Base-by-base conservation (phyloP, 306 rosid genomes). In the Hippophae tibetana region DNA sequence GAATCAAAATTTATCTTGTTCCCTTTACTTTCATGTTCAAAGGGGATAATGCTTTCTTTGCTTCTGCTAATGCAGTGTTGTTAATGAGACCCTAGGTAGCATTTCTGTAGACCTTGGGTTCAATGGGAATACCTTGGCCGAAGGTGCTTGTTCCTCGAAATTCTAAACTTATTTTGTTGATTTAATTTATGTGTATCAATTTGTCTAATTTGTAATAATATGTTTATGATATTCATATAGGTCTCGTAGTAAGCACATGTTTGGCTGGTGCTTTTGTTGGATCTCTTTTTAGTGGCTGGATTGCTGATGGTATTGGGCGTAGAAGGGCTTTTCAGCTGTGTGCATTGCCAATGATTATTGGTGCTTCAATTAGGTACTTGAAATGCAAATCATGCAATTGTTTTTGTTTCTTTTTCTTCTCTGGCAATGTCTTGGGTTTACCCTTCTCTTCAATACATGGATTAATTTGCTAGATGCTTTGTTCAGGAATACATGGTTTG, bases 211-310 rank as follows among this genome's bases (percentile, higher is more conserved):
- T 56, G 9, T 18, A 56, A 46, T 43, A 41, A 58, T 42, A 31
- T 72, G 49, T 53, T 69, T 42, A 31, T 31, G 38, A 31, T 83
- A 56, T 73, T 63, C 49, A 72, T 76, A 73, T 65, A 89, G 94
- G 96, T 81, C 89, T 89, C 47, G 96, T 85, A 18, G 96, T 89
- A 70, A 89, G 96, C 77, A 77, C 78, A n/a, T 85, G 96, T 69
- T 71, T 89, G 77, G 96, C 88, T 57, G 90, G 83, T 31, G 94
- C 96, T 61, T 85, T 89, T 77, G 47, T 76, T 73, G 96, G 96
- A 67, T 89, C 90, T 56, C 54, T 85, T 57, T 77, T 89, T 60
- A 85, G 94, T 48, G 94, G 96, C 25, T 85, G 78, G 81, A 75
- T 85, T 63, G 79, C 85, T 18, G 94, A 89, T 72, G 84, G 90